A percentile compares a stretch with the other conserved stretches of the same genome.
These are phyloP conservation scores for Lentinula boryana DNA, from an alignment of 768 basidiomycete genomes.

Conservation along the genomic window DNA sequence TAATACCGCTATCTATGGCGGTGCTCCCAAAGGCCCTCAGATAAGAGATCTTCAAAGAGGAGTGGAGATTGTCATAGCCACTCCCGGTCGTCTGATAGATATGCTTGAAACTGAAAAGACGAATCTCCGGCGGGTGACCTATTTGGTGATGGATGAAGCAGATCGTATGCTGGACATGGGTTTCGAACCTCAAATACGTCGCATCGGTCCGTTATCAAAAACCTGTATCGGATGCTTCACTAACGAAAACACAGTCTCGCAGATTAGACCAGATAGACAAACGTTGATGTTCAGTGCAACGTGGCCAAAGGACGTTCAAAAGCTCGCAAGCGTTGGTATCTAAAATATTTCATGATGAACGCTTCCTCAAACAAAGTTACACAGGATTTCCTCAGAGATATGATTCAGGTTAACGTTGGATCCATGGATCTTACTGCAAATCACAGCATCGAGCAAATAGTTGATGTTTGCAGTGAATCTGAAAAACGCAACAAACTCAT, in stretches of 20 bases:
- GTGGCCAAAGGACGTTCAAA: slow-evolving; percentile 99
- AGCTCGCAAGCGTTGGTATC: slow-evolving; percentile 73
- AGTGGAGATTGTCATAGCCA: slow-evolving; percentile 98
- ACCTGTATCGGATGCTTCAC: background rate
- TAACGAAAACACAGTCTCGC: slow-evolving; percentile 20
- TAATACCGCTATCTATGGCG: slow-evolving; percentile 98
- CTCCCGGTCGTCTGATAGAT: slow-evolving; percentile 98
- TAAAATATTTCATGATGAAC: background rate
- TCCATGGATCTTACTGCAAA: slow-evolving; percentile 98
- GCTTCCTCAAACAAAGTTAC: background rate
- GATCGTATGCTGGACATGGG: slow-evolving; percentile 99
- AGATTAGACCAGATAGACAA: slow-evolving; percentile 97
- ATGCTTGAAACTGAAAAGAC: slow-evolving; percentile 98
- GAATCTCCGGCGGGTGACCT: slow-evolving; percentile 92
- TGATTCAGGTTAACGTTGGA: slow-evolving; percentile 98
- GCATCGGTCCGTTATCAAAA: slow-evolving; percentile 63
- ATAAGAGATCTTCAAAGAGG: slow-evolving; percentile 97
- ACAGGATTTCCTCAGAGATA: slow-evolving; percentile 92
- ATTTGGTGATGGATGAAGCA: slow-evolving; percentile 98
- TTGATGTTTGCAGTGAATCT: slow-evolving; percentile 95
- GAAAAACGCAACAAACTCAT: slow-evolving; percentile 96
- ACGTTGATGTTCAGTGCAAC: slow-evolving; percentile 99
- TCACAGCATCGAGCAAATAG: slow-evolving; percentile 93
- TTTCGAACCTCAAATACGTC: slow-evolving; percentile 99
- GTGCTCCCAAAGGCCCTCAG: slow-evolving; percentile 97